Base-by-base conservation (phyloP, 352 stramenopile genomes). In the Poterioochromonas sp. region DNA sequence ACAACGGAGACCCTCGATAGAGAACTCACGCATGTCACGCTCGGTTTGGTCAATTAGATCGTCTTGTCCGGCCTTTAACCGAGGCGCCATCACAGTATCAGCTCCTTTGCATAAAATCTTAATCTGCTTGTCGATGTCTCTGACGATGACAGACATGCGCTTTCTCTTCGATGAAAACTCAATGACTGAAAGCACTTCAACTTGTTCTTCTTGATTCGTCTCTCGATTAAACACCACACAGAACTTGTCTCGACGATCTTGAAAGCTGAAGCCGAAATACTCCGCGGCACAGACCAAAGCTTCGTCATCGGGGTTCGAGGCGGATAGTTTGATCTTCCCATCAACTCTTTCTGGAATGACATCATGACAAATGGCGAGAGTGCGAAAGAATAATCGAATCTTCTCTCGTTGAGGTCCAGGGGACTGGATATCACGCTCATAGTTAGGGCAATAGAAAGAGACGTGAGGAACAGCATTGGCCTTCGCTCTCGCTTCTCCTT, bases 161-260 rank as follows among this genome's bases (percentile, higher is more conserved):
- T 99, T 99, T 26, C 96, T 86, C 65, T 97, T 90, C 70, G 92
- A 98, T 81, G 97, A 97, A 85, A 99, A 99, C 81, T 98, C 94
- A 68, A 98, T 92, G 1, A 98, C 89, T 69, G 96, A 94, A 62
- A 98, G 83, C 76, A 98, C 90, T 86, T 92, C 18, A 32, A 79
- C 54, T 18, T 76, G 29, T 37, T 51, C 51, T 40, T 77, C 64
- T 15, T 65, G n/a, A 40, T 73, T n/a, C 47, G 53, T 76, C 11
- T 20, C 49, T n/a, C 81, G 79, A 20, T 83, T 49, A 11, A 79
- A 60, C 26, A 63, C 70, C 47, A 47, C 58, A 73, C 20, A 79
- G 15, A 43, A 40, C 8, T 62, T 60, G 11, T 39, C 12, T 5
- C 34, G 0, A 47, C 71, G 35, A 32, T 68, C 39, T 35, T n/a